These are phyloP conservation scores for Lepidium sativum DNA, from an alignment of 345 rosid genomes.

Conservation along the genomic window DNA sequence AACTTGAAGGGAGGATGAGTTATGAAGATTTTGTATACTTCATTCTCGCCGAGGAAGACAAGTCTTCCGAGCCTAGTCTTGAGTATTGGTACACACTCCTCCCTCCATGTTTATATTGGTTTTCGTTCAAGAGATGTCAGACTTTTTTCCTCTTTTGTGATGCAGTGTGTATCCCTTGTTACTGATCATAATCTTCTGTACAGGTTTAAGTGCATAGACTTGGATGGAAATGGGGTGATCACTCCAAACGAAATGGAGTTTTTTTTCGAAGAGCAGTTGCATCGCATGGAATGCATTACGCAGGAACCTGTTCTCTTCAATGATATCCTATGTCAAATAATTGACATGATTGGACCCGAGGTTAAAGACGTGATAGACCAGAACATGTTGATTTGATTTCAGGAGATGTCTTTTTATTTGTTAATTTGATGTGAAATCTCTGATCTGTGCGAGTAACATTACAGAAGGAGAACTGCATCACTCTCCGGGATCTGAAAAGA, in stretches of 20 bases:
- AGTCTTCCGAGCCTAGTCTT: slow-evolving; percentile 64
- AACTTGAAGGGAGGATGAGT: slow-evolving; percentile 62
- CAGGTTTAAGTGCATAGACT: slow-evolving; percentile 79
- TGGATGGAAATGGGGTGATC: slow-evolving; percentile 67
- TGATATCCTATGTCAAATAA: slow-evolving; percentile 66
- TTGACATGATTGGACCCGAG: slow-evolving; percentile 75
- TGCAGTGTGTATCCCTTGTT: background rate
- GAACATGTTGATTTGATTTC: background rate
- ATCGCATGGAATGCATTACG: slow-evolving; percentile 68
- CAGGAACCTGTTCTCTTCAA: slow-evolving; percentile 55
- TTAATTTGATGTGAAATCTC: background rate
- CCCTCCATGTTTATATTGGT: background rate
- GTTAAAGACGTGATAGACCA: slow-evolving; percentile 20
- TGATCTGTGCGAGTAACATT: background rate
- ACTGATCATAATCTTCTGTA: background rate
- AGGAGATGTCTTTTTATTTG: background rate
- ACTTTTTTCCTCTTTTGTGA: background rate
- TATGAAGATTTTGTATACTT: slow-evolving; percentile 86
- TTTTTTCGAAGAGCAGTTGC: slow-evolving; percentile 72
- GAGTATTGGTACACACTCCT: slow-evolving; percentile 54
- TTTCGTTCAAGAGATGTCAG: background rate
- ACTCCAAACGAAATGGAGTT: slow-evolving; percentile 58
- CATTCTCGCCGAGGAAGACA: slow-evolving; percentile 76
- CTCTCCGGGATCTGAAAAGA: slow-evolving; percentile 42
- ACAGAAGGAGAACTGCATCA: slow-evolving; percentile 51